These are phyloP conservation scores for Chaetoceros tenuissimus DNA, from an alignment of 108 stramenopile species.

Conservation along the genomic window DNA sequence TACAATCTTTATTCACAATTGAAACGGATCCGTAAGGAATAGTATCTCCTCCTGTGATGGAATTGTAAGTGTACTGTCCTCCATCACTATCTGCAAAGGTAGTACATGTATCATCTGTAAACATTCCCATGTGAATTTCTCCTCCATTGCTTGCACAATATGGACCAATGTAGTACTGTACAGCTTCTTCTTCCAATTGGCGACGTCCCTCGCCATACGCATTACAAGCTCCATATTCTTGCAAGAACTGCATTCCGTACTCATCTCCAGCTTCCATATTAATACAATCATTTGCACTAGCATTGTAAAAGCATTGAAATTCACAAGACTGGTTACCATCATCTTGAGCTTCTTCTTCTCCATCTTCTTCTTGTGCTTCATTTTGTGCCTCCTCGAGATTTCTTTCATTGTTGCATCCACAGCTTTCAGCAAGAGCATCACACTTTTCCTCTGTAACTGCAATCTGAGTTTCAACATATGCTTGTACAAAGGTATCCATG, in stretches of 20 bases:
- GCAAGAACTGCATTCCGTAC: constrained; percentile 2
- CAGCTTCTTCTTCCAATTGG: constrained; percentile 17
- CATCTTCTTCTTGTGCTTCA: constrained; percentile 1
- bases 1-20: constrained; percentile 45
- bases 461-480: constrained; percentile 33
- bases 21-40: constrained; percentile 54
- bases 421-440: background rate
- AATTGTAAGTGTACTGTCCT: constrained; percentile 24
- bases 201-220: constrained; percentile 19
- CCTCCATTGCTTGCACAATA: constrained; percentile 82
- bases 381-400: constrained; percentile 1
- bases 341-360: too few species aligned
- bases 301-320: constrained; percentile 26
- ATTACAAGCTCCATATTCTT: constrained; percentile 21
- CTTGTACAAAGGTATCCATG: constrained; percentile 63
- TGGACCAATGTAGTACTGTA: constrained; percentile 71
- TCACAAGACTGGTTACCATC: constrained; percentile 13
- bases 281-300: background rate
- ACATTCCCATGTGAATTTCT: constrained; percentile 67
- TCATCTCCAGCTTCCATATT: constrained; percentile 14
- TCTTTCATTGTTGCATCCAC: constrained; percentile 1
- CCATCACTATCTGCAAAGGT: constrained; percentile 35
- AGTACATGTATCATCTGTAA: constrained; percentile 75
- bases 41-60: constrained; percentile 20
- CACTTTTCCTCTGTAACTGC: constrained; percentile 32